Percentiles rank a stretch among this genome's conserved stretches.
Conservation (phyloP, 352 stramenopile species). For the Globisporangium alternatum region DNA sequence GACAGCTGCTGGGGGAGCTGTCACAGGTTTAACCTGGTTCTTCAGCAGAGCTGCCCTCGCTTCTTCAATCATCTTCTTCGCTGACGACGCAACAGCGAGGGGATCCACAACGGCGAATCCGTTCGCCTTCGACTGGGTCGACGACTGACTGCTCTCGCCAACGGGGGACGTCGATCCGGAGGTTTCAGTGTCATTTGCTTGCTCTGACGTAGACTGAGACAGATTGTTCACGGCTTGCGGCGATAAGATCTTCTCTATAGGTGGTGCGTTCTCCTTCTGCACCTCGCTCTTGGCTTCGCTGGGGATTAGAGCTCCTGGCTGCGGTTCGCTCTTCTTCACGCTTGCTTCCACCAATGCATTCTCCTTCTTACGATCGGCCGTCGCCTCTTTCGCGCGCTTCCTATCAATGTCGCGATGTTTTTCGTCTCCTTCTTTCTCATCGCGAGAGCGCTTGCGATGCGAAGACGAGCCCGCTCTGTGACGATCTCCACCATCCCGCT, state of each 20-base stretch:
- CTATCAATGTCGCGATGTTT: too few relatives aligned
- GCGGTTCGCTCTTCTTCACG: not conserved
- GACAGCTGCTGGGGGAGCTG: conserved; percentile 23
- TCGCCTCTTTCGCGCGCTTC: not conserved
- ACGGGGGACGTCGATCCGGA: conserved; percentile 3
- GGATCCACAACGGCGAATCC: not conserved
- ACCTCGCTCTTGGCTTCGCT: not conserved
- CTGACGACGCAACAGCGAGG: conserved; percentile 4
- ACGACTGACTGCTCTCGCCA: conserved; percentile 9
- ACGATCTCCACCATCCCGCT: conserved; percentile 13
- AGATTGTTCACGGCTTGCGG: not conserved
- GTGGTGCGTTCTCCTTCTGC: not conserved
- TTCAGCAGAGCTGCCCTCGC: conserved; percentile 9
- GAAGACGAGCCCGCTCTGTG: not conserved
- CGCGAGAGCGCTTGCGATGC: conserved; percentile 17
- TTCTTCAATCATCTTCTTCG: conserved; percentile 15
- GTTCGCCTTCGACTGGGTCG: not conserved
- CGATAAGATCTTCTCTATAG: not conserved
- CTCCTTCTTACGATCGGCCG: not conserved
- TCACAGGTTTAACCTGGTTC: not conserved
- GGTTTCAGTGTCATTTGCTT: not conserved
- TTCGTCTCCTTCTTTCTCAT: not conserved
- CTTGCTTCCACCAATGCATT: not conserved
- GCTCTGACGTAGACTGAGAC: not conserved
- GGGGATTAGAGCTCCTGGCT: too few relatives aligned